These are phyloP conservation scores for Ceratobasidium sp. DNA, from an alignment of 1,284 basidiomycete species.

Conservation along the genomic window DNA sequence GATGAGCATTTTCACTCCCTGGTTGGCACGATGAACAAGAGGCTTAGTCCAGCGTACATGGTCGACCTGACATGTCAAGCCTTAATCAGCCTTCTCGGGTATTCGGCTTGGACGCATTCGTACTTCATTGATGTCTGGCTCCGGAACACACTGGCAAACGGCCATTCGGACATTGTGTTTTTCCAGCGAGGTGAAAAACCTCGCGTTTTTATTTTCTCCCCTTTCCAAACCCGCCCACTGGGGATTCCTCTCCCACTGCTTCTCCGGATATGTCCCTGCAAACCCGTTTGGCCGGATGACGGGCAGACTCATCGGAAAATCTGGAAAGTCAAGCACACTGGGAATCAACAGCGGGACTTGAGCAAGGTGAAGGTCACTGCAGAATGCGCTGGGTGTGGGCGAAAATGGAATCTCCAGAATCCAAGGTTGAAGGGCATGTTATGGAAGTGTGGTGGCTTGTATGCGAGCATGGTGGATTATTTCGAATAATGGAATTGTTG, in stretches of 20 bases:
- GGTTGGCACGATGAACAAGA: neutral
- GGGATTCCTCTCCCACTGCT: neutral
- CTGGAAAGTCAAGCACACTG: neutral
- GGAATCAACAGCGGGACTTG: neutral
- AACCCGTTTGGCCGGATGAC: neutral
- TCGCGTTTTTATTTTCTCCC: neutral
- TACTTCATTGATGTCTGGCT: neutral
- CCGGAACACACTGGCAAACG: neutral
- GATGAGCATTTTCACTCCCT: neutral
- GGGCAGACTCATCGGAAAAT: neutral
- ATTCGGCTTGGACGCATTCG: neutral
- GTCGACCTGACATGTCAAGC: neutral
- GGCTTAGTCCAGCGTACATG: neutral
- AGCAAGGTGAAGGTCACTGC: neutral
- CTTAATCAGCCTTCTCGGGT: neutral
- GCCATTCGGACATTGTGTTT: constrained; percentile 6
- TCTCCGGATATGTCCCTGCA: neutral
- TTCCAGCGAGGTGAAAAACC: neutral
- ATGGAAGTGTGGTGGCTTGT: neutral
- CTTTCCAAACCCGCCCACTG: constrained; percentile 6
- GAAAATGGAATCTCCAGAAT: neutral
- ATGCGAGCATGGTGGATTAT: neutral
- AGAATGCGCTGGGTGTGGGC: neutral
- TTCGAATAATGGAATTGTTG: neutral
- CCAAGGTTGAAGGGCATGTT: neutral